These are phyloP conservation scores for Barbarea vulgaris DNA, from an alignment of 345 rosid genomes.

Conservation along the genomic window DNA sequence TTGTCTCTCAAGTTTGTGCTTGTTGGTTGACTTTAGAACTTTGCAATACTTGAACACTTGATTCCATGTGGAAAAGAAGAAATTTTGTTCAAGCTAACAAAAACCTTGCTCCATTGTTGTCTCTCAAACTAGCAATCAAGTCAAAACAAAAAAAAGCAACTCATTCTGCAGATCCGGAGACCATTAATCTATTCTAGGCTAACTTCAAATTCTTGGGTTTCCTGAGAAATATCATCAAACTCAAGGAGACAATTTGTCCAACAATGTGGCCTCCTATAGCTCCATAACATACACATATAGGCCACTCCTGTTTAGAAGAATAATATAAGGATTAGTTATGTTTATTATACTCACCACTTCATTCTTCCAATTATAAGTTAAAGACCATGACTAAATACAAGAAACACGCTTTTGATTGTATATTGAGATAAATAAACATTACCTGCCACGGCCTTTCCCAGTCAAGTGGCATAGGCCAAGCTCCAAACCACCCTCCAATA, in stretches of 20 bases:
- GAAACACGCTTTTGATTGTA: background rate
- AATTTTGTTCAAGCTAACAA: slow-evolving; percentile 4
- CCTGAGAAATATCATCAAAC: slow-evolving; percentile 28
- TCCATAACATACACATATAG: slow-evolving; percentile 81
- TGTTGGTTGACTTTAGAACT: background rate
- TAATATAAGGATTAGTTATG: background rate
- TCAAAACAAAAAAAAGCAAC: slow-evolving; percentile 9
- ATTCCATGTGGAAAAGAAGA: background rate
- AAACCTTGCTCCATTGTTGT: slow-evolving; percentile 16
- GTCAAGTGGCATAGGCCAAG: slow-evolving; percentile 99
- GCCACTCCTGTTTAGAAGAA: slow-evolving; percentile 72
- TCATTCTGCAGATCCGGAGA: background rate
- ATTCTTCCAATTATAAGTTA: background rate
- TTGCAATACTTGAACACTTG: background rate
- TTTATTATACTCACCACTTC: background rate
- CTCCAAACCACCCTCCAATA: slow-evolving; percentile 94
- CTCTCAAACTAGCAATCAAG: slow-evolving; percentile 23
- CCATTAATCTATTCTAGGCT: slow-evolving; percentile 27
- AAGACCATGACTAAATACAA: background rate
- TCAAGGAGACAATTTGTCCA: slow-evolving; percentile 51
- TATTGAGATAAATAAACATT: background rate
- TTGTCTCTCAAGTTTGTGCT: background rate
- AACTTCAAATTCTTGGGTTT: slow-evolving; percentile 38
- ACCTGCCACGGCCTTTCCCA: slow-evolving; percentile 99
- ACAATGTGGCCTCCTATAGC: slow-evolving; percentile 61